These are phyloP conservation scores for Aspergillus carbonarius DNA, from an alignment of 2,329 filamentous ascomycete genomes.

Conservation along the genomic window DNA sequence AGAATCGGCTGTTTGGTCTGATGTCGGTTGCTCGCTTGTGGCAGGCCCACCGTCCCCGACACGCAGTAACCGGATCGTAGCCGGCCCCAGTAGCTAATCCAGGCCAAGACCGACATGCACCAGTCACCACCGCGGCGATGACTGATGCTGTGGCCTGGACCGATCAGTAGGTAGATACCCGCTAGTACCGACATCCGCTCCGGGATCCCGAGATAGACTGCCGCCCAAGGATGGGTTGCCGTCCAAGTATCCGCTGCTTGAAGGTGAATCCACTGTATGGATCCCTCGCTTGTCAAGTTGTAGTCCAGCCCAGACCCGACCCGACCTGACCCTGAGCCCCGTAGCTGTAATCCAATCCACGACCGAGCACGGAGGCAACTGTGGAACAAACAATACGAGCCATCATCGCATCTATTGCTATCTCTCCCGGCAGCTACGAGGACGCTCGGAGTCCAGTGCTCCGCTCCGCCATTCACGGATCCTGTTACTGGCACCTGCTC, in stretches of 20 bases:
- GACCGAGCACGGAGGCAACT: too few species aligned
- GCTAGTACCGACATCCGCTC: not conserved
- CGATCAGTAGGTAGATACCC: not conserved
- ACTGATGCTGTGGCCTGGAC: not conserved
- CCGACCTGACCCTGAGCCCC: too few species aligned
- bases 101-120: not conserved
- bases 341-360: not conserved
- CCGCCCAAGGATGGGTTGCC: not conserved
- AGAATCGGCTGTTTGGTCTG: conserved; percentile 1
- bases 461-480: not conserved
- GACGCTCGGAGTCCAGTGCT: not conserved
- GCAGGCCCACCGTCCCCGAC: not conserved
- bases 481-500: not conserved
- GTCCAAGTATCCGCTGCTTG: not conserved
- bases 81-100: not conserved
- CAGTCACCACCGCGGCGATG: not conserved
- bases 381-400: too few species aligned
- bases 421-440: not conserved
- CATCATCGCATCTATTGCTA: not conserved
- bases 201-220: conserved; percentile 3
- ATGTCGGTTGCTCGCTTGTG: not conserved
- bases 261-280: not conserved
- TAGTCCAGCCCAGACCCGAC: not conserved
- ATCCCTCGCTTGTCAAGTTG: not conserved
- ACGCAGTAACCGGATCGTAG: not conserved